Percentiles rank a stretch among this genome's conserved stretches.
These are phyloP conservation scores for Russula griseocarnosa DNA, from an alignment of 768 basidiomycete species.

Conservation along the genomic window DNA sequence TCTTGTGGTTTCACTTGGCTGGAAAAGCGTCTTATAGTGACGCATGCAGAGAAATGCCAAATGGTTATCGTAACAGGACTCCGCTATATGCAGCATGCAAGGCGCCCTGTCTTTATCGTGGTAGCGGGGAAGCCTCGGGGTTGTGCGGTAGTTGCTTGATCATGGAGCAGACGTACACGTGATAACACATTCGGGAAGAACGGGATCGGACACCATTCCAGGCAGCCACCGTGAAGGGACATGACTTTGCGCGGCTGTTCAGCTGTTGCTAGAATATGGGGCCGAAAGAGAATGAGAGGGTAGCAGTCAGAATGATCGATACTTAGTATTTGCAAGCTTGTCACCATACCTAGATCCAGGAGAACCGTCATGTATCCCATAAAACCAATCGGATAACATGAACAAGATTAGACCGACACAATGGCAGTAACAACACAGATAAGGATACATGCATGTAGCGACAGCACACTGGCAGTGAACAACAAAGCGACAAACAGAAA, in stretches of 20 bases:
- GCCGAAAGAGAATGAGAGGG: neutral
- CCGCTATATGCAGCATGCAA: too few relatives aligned
- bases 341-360: too few relatives aligned
- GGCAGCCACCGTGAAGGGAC: neutral
- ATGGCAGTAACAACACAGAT: conserved; percentile 2
- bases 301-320: neutral
- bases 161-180: too few relatives aligned
- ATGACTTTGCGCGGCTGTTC: neutral
- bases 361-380: neutral
- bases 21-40: too few relatives aligned
- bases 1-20: too few relatives aligned
- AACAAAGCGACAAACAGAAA: conserved; percentile 1
- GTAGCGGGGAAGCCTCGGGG: too few relatives aligned
- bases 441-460: conserved; percentile 13
- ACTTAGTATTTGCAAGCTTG: too few relatives aligned
- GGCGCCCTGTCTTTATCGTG: too few relatives aligned
- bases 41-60: too few relatives aligned
- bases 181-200: neutral
- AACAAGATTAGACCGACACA: neutral
- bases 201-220: neutral
- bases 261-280: neutral
- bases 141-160: too few relatives aligned
- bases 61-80: too few relatives aligned
- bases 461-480: conserved; percentile 2
- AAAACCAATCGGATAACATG: neutral